A percentile compares a stretch with the other conserved stretches of the same genome.
Evolutionary conservation across 1,139 yeast species (phyloP).

Genomic region (Lodderomyces parapsilosis): DNA sequence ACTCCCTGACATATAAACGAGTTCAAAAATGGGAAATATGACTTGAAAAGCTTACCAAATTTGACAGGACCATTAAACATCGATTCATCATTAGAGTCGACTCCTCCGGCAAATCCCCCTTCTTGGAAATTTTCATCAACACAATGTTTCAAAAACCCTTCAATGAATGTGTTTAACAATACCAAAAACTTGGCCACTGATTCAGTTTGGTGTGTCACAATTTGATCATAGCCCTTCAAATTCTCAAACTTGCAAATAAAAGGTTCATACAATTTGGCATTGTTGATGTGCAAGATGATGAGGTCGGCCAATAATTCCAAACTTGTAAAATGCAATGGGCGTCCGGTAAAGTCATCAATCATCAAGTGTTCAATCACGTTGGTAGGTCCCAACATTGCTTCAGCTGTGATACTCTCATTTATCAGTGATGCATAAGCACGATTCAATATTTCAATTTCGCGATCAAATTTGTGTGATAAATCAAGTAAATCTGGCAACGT

Average conservation of each 20-base stretch:
- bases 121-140: slow-evolving; percentile 7
- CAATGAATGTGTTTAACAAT: slow-evolving; percentile 19
- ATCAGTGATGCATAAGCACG: slow-evolving; percentile 1
- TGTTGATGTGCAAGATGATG: slow-evolving; percentile 45
- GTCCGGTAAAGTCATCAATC: slow-evolving; percentile 16
- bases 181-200: slow-evolving; percentile 42
- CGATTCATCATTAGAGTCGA: slow-evolving; percentile 1
- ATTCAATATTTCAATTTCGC: slow-evolving; percentile 38
- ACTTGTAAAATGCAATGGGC: slow-evolving; percentile 33
- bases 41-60: slow-evolving; percentile 35
- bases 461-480: slow-evolving; percentile 40
- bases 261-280: slow-evolving; percentile 54
- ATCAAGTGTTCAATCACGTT: slow-evolving; percentile 4
- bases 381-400: slow-evolving; percentile 1
- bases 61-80: slow-evolving; percentile 14
- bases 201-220: slow-evolving; percentile 31
- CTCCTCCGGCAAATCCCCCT: not conserved
- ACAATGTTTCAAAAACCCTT: slow-evolving; percentile 13
- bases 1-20: slow-evolving; percentile 53
- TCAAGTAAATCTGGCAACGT: slow-evolving; percentile 36
- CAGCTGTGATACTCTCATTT: not conserved
- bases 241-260: slow-evolving; percentile 42
- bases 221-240: slow-evolving; percentile 25
- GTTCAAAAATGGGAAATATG: slow-evolving; percentile 46
- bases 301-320: slow-evolving; percentile 43